Conservation (phyloP, 495 filamentous ascomycete genomes). For the Aspergillus wentii region DNA sequence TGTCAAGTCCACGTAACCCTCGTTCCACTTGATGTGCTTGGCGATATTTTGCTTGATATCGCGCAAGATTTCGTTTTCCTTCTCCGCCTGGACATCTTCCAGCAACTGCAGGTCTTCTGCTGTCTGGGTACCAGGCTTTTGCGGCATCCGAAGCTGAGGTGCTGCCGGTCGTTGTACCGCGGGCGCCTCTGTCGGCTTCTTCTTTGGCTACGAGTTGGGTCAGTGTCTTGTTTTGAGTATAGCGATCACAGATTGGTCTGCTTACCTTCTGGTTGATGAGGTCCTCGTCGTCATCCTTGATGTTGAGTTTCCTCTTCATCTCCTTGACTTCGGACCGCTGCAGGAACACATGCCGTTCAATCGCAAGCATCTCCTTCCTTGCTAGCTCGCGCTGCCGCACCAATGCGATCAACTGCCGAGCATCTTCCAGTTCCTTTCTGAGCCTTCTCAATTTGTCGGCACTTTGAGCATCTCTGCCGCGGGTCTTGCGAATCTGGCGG, state of each 20-base stretch:
- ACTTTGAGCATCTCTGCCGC: slow-evolving; percentile 87
- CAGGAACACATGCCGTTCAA: slow-evolving; percentile 73
- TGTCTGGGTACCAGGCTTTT: slow-evolving; percentile 61
- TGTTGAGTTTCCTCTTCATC: slow-evolving; percentile 78
- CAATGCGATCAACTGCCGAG: slow-evolving; percentile 70
- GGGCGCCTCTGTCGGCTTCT: slow-evolving; percentile 54
- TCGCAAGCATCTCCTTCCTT: slow-evolving; percentile 68
- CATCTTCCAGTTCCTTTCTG: slow-evolving; percentile 87
- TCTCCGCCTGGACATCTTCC: slow-evolving; percentile 71
- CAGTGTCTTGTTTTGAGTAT: slow-evolving; percentile 32
- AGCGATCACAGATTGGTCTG: slow-evolving; percentile 1
- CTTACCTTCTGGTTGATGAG: slow-evolving; percentile 88
- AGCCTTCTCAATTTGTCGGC: slow-evolving; percentile 90
- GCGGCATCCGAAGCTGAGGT: slow-evolving; percentile 61
- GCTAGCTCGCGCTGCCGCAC: slow-evolving; percentile 73
- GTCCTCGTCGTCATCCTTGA: slow-evolving; percentile 92
- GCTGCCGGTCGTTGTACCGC: slow-evolving; percentile 49
- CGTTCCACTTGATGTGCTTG: slow-evolving; percentile 84
- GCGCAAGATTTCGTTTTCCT: slow-evolving; percentile 69
- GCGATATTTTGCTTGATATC: slow-evolving; percentile 76
- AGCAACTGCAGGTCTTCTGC: slow-evolving; percentile 70
- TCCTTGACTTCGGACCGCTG: slow-evolving; percentile 75
- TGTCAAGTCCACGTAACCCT: slow-evolving; percentile 78
- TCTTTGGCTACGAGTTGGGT: slow-evolving; percentile 56
- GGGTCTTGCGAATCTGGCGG: slow-evolving; percentile 89